Base-by-base conservation (phyloP, 345 rosid species). In the Jatropha curcas region DNA sequence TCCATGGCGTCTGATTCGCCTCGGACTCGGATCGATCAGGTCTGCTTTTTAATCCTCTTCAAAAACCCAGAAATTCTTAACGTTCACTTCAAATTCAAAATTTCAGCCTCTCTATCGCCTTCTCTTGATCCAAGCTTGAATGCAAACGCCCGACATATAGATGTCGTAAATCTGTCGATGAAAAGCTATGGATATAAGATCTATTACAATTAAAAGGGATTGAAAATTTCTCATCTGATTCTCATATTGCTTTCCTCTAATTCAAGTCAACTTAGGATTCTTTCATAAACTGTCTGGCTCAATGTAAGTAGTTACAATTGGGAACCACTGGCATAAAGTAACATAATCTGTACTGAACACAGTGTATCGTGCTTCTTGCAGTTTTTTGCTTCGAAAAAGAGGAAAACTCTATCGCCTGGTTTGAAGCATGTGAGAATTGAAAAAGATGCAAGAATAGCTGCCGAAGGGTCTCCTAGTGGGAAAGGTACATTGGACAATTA, bases 371-470 rank as follows among this genome's bases (percentile, higher is more conserved):
- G 60, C 61, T 74, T 52, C 0, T 64, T 80, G 66, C 83, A 94
- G 98, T 94, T 87, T 85, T 92, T 68, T 50, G 81, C 84, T 58
- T 90, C 92, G 33, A 92, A 83, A 83, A 94, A 92, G 88, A 85
- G 92, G 86, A 94, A 92, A 79, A 52, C 87, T 24, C 11, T 22
- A 2, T 92, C 96, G 4, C 97, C 98, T 7, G 78, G 77, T 79
- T 83, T 80, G 79, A 90, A 90, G 85, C 46, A 76, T 61, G 87
- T 82, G 73, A 83, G 85, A 72, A 65, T 53, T 8, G 88, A 83
- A 74, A 90, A 86, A 75, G 86, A 84, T 74, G 86, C 80, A 57
- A 86, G 79, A 80, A 70, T 68, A 27, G 45, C 80, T 39, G 77
- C 61, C 20, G 93, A 88, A 82, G 84, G 76, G 61, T 87, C 95